phyloP scores from a whole-genome alignment of 768 basidiomycete genomes.

The Candolleomyces aberdarensis region DNA sequence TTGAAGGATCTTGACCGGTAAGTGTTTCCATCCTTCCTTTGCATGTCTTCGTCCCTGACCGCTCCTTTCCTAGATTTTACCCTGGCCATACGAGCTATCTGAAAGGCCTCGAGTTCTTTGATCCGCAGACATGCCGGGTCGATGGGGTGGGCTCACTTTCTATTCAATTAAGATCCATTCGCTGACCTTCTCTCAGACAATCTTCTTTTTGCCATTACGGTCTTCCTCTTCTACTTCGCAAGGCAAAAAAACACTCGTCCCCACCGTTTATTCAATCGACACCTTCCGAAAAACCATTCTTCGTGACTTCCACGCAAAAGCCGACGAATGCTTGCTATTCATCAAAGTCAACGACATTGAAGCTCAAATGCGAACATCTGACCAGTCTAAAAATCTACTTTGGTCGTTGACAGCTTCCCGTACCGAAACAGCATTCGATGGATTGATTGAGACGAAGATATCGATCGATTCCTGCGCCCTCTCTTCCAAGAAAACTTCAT shows the following conservation, averaged over 20 bases:
- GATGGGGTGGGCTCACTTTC: constrained; percentile 33
- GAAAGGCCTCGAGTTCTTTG: neutral
- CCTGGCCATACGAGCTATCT: neutral
- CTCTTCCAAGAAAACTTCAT: neutral
- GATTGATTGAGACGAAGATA: neutral
- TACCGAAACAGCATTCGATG: neutral
- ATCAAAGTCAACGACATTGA: constrained; percentile 29
- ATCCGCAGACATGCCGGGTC: constrained; percentile 19
- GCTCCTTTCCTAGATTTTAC: neutral
- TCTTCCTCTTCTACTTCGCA: constrained; percentile 15
- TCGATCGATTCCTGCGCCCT: neutral
- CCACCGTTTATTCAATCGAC: neutral
- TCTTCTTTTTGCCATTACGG: constrained; percentile 46
- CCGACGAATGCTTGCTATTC: constrained; percentile 37
- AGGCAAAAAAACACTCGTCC: neutral
- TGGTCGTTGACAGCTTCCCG: constrained; percentile 25
- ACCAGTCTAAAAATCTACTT: neutral
- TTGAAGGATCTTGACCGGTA: constrained; percentile 25
- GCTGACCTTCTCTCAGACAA: constrained; percentile 13
- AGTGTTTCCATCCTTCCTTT: neutral
- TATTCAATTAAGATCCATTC: neutral
- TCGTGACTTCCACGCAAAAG: constrained; percentile 22
- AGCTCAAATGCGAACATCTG: constrained; percentile 19
- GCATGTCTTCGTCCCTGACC: neutral
- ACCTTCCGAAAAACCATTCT: constrained; percentile 19